A percentile compares a stretch with the other conserved stretches of the same genome.
Evolutionary conservation across 164 flowering plant genomes (phyloP).

Genomic region (Macadamia integrifolia): DNA sequence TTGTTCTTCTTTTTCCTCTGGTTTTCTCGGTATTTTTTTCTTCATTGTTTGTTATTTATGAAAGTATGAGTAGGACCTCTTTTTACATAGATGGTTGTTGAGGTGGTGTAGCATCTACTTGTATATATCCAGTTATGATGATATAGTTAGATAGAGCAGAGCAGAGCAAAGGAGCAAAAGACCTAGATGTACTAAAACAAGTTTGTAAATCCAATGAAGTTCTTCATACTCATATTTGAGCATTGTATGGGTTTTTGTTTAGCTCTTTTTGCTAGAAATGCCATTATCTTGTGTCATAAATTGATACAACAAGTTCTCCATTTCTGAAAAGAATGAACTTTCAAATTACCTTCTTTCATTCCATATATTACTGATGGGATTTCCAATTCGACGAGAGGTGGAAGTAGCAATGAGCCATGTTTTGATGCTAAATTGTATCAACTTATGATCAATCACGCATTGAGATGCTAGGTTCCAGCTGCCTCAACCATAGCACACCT

Average conservation of each 20-base stretch:
- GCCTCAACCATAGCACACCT: too few relatives aligned
- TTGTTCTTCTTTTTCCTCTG: neutral
- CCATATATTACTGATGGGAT: neutral
- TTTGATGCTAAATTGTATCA: too few relatives aligned
- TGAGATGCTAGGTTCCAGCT: too few relatives aligned
- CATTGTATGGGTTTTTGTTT: neutral
- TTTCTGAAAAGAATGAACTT: neutral
- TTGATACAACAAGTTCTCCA: neutral
- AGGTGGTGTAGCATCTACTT: conserved; percentile 10
- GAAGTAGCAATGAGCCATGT: too few relatives aligned
- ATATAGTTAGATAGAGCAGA: conserved; percentile 6
- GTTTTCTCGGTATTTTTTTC: conserved; percentile 2
- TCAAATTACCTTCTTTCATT: neutral
- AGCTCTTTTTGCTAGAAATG: neutral
- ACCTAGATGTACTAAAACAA: conserved; percentile 7
- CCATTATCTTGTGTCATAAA: neutral
- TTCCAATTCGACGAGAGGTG: too few relatives aligned
- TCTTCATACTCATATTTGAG: neutral
- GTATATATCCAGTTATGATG: conserved; percentile 22
- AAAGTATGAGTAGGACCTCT: conserved; percentile 2
- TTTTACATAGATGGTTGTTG: conserved; percentile 14
- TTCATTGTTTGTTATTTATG: neutral
- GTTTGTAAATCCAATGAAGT: conserved; percentile 8
- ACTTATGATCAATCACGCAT: too few relatives aligned
- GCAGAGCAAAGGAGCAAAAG: neutral